Conservation (phyloP, 1,139 yeast genomes). For the Wickerhamomyces sp. region DNA sequence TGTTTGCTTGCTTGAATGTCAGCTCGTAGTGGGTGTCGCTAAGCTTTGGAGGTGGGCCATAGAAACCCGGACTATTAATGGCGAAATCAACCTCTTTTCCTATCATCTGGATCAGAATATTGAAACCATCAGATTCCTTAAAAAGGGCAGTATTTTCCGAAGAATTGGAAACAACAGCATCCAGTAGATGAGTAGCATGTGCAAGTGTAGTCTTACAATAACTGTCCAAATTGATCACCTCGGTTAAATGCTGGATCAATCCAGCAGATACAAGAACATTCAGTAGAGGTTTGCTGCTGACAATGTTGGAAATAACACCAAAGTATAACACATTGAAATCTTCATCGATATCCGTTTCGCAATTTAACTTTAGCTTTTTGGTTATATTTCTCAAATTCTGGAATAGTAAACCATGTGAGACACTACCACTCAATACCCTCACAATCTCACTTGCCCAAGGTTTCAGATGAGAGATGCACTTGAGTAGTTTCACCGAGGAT, state of each 20-base stretch:
- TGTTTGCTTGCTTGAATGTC: slow-evolving; percentile 60
- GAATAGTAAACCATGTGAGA: slow-evolving; percentile 77
- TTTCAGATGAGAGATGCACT: slow-evolving; percentile 63
- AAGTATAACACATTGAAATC: slow-evolving; percentile 51
- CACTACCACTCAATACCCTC: slow-evolving; percentile 84
- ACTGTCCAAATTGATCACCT: slow-evolving; percentile 48
- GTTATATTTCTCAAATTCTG: slow-evolving; percentile 63
- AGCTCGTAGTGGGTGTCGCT: slow-evolving; percentile 54
- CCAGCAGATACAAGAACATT: slow-evolving; percentile 62
- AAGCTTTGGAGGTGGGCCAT: slow-evolving; percentile 48
- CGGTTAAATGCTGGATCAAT: slow-evolving; percentile 57
- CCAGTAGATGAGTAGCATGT: slow-evolving; percentile 60
- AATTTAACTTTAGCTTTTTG: slow-evolving; percentile 34
- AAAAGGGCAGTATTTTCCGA: slow-evolving; percentile 50
- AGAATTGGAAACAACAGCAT: slow-evolving; percentile 38
- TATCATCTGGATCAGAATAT: slow-evolving; percentile 52
- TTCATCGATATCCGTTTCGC: slow-evolving; percentile 33
- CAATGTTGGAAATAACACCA: slow-evolving; percentile 51
- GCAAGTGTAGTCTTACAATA: slow-evolving; percentile 54
- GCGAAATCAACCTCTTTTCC: slow-evolving; percentile 67
- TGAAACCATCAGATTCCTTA: slow-evolving; percentile 63
- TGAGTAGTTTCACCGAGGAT: slow-evolving; percentile 64
- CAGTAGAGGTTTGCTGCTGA: slow-evolving; percentile 48
- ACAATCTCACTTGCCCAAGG: slow-evolving; percentile 75
- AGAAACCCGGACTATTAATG: slow-evolving; percentile 47